phyloP scores from a whole-genome alignment of 352 stramenopile genomes.

The Pythium dissimile region DNA sequence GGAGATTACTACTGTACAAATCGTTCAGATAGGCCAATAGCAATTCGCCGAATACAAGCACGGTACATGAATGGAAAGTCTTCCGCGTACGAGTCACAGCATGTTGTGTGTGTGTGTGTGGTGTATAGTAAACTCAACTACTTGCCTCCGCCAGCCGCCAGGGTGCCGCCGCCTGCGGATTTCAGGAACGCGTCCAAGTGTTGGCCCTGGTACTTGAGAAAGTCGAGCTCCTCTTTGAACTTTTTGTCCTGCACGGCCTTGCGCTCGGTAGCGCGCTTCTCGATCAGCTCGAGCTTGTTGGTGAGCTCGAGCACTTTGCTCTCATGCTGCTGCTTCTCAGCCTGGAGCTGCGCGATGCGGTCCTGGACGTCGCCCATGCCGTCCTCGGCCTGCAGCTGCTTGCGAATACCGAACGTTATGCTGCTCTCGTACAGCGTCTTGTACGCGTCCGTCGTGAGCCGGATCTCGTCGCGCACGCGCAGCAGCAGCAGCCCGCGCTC shows the following conservation, averaged over 20 bases:
- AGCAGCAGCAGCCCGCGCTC: constrained; percentile 90
- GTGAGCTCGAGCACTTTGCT: constrained; percentile 86
- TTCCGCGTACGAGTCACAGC: too few species aligned
- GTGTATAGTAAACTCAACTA: neutral
- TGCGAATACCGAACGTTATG: constrained; percentile 92
- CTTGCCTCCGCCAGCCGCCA: constrained; percentile 13
- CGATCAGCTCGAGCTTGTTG: constrained; percentile 92
- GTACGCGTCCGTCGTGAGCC: constrained; percentile 94
- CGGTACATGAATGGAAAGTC: too few species aligned
- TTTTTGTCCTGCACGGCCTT: constrained; percentile 91
- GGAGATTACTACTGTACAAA: too few species aligned
- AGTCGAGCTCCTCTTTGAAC: constrained; percentile 93
- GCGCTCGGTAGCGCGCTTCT: constrained; percentile 87
- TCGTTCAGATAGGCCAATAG: too few species aligned
- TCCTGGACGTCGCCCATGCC: constrained; percentile 87
- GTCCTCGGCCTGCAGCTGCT: constrained; percentile 92
- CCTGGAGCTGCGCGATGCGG: constrained; percentile 42
- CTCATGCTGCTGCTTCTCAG: constrained; percentile 70
- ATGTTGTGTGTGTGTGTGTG: constrained; percentile 4
- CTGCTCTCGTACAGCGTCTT: constrained; percentile 94
- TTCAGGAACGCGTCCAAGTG: constrained; percentile 95
- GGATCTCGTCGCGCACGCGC: constrained; percentile 91
- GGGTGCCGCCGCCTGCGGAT: constrained; percentile 60
- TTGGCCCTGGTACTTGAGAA: constrained; percentile 94
- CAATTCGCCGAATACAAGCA: too few species aligned